Evolutionary conservation across 768 basidiomycete genomes (phyloP).

Genomic region (Cyathus striatus): DNA sequence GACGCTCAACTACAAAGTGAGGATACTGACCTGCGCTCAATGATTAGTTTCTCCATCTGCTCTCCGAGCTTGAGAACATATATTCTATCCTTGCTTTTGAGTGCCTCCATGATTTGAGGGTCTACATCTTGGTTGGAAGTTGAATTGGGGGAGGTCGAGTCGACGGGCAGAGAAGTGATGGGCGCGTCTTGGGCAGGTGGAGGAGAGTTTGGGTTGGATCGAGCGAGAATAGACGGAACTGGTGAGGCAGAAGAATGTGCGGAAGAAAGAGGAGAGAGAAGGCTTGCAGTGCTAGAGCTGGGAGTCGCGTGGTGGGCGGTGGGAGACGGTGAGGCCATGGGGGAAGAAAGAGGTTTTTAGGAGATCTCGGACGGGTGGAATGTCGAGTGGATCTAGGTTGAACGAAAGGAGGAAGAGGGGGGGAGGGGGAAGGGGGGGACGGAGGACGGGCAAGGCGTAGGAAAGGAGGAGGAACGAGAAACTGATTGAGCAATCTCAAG

Average conservation of each 20-base stretch:
- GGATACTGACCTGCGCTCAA: conserved; percentile 59
- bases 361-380: conserved; percentile 3
- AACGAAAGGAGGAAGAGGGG: not conserved
- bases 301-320: conserved; percentile 5
- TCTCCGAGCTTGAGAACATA: conserved; percentile 89
- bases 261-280: not conserved
- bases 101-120: conserved; percentile 79
- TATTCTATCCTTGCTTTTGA: conserved; percentile 82
- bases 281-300: conserved; percentile 8
- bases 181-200: conserved; percentile 15
- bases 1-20: not conserved
- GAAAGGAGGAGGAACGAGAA: not conserved
- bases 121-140: conserved; percentile 48
- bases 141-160: conserved; percentile 9
- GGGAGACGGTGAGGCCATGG: conserved; percentile 7
- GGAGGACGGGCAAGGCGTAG: not conserved
- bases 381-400: not conserved
- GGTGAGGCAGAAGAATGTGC: conserved; percentile 1
- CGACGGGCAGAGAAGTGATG: conserved; percentile 7
- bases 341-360: conserved; percentile 5
- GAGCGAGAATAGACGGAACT: not conserved
- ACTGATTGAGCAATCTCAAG: no score
- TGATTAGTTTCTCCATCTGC: conserved; percentile 75
- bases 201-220: conserved; percentile 1
- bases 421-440: not conserved